These are phyloP conservation scores for Magnolia kwangsiensis DNA, from an alignment of 164 flowering plant genomes.

Conservation along the genomic window DNA sequence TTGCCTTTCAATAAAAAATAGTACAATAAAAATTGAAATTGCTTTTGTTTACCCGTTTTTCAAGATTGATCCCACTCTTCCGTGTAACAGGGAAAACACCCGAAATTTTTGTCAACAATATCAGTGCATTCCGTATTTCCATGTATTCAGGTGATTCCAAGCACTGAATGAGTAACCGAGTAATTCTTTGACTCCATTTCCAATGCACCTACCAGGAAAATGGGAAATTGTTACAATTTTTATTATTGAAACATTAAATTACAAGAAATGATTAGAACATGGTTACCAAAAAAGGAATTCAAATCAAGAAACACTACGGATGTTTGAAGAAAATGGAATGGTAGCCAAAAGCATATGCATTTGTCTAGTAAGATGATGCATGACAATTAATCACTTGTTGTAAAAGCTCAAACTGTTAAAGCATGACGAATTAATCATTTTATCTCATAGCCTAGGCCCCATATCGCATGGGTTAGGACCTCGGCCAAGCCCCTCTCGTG, in stretches of 20 bases:
- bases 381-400: too few species aligned
- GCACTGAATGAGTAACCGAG: conserved; percentile 82
- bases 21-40: background rate
- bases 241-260: background rate
- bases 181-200: conserved; percentile 98
- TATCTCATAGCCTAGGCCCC: too few species aligned
- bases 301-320: background rate
- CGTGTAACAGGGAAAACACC: conserved; percentile 94
- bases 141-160: conserved; percentile 91
- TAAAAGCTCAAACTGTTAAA: too few species aligned
- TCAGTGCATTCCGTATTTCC: conserved; percentile 97
- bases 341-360: too few species aligned
- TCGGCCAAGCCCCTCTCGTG: too few species aligned
- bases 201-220: conserved; percentile 75
- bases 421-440: too few species aligned
- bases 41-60: conserved; percentile 64
- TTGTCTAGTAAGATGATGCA: too few species aligned
- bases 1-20: background rate
- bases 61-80: conserved; percentile 94
- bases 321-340: background rate
- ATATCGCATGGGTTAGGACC: too few species aligned
- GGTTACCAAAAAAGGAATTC: background rate
- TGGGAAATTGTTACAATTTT: background rate
- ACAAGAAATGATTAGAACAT: background rate
- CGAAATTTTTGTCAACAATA: conserved; percentile 85